These are phyloP conservation scores for Acanthamoeba healyi DNA, from an alignment of 208 protist genomes.

Conservation along the genomic window DNA sequence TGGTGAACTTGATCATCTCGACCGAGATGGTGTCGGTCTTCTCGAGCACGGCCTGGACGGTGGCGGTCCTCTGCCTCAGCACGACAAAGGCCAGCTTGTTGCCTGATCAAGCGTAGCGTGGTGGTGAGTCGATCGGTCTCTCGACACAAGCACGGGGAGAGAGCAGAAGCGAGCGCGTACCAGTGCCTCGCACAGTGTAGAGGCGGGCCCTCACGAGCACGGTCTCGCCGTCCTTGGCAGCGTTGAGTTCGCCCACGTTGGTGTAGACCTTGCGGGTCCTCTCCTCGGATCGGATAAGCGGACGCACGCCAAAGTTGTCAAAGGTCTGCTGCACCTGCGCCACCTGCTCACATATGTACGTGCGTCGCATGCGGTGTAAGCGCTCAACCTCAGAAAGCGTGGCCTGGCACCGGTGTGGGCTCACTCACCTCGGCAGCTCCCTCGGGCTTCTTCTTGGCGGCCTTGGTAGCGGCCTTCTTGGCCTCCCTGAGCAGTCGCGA, in stretches of 20 bases:
- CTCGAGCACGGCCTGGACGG: slow-evolving; percentile 11
- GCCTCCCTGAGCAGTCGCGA: slow-evolving; percentile 7
- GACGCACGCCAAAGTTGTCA: slow-evolving; percentile 64
- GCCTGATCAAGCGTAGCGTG: neutral
- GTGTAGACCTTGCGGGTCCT: neutral
- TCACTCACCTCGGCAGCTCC: slow-evolving; percentile 23
- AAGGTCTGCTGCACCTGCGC: neutral
- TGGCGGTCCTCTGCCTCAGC: slow-evolving; percentile 37
- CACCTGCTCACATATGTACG: neutral
- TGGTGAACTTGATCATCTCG: slow-evolving; percentile 72
- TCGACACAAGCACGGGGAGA: neutral
- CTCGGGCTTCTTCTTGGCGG: slow-evolving; percentile 39
- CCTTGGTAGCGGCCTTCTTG: slow-evolving; percentile 53
- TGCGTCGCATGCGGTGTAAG: too few species aligned
- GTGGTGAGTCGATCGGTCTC: neutral
- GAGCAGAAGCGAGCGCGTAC: neutral
- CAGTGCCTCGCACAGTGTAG: slow-evolving; percentile 48
- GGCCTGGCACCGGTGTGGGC: neutral
- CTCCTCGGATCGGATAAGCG: slow-evolving; percentile 40
- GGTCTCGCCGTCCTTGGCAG: slow-evolving; percentile 43
- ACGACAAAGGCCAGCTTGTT: slow-evolving; percentile 68
- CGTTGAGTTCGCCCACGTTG: slow-evolving; percentile 18
- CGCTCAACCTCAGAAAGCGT: too few species aligned
- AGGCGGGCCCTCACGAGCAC: slow-evolving; percentile 31
- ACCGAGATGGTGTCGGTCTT: slow-evolving; percentile 10